Base-by-base conservation (phyloP, 164 flowering plant genomes). In the Umbilicus rupestris region DNA sequence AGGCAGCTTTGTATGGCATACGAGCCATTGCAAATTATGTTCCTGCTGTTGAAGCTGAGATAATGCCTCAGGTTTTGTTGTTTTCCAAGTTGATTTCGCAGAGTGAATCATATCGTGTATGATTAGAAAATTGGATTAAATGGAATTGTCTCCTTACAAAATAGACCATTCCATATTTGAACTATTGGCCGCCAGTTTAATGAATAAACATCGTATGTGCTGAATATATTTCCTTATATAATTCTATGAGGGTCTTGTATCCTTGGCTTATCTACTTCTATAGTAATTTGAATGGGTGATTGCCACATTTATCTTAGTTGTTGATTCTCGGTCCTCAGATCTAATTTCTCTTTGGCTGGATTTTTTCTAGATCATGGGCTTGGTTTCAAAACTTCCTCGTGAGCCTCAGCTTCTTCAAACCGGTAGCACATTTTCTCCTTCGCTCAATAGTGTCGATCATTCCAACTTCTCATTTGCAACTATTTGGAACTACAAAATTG, bases 1-100 rank as follows among this genome's bases (percentile, higher is more conserved):
- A 95, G 79, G 98, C 98, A 77, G 87, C 94, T 74, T 78, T 95
- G 42, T 95, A 85, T 75, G 85, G 98, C 73, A 95, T 95, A 49
- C 78, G 90, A 41, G 96, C 97, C 28, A 84, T 95, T 78, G 81
- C 98, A 66, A 84, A 72, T 55, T 82, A 78, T 82, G 97, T 95
- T 71, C 82, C 96, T 31, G 65, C 69, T 49, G 74, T 44, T 69
- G 99, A 95, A 75, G 83, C 83, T 68, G 96, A 90, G 76, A 81
- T 95, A 69, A 84, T 95, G 96, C 98, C 96, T 52, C 92, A 92
- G 97, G 99, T 95, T 67, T 68, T 69, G 16, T 62, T 57, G n/a
- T 41, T 30, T 20, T 74, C 37, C 39, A 63, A 17, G 5, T 66
- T 59, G 7, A 14, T 65, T 12, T 20, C 14, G 17, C 28, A 12